phyloP scores from a whole-genome alignment of 1,284 basidiomycete genomes.

The Moesziomyces parantarcticus region DNA sequence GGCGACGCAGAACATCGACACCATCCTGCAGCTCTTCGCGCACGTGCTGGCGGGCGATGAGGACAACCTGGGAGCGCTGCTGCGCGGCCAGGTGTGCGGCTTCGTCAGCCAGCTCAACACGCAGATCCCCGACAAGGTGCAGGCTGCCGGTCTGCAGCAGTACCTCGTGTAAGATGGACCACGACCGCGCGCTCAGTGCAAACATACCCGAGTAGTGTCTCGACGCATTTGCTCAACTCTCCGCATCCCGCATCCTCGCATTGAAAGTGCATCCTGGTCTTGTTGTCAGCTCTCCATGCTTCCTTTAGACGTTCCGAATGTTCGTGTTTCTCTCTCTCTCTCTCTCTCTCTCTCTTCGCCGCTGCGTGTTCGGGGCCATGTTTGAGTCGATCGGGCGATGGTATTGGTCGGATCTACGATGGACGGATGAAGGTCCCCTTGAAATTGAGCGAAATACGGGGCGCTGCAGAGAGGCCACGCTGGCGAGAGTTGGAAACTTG shows the following conservation, averaged over 20 bases:
- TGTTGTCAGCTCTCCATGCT: neutral
- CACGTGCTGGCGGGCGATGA: slow-evolving; percentile 76
- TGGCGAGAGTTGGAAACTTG: too few species aligned
- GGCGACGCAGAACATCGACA: slow-evolving; percentile 80
- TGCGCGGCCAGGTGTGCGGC: slow-evolving; percentile 70
- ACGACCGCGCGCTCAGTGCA: slow-evolving; percentile 8
- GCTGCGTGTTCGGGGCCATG: neutral
- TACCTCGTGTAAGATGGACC: slow-evolving; percentile 61
- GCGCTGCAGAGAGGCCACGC: too few species aligned
- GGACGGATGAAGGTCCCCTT: too few species aligned
- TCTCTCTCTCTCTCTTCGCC: too few species aligned
- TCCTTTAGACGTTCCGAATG: slow-evolving; percentile 33
- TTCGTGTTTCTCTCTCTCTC: slow-evolving; percentile 12
- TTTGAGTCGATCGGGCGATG: too few species aligned
- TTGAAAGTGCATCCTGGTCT: slow-evolving; percentile 5
- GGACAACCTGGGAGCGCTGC: slow-evolving; percentile 68
- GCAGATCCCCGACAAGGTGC: slow-evolving; percentile 79
- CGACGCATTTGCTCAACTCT: slow-evolving; percentile 42
- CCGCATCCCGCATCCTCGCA: slow-evolving; percentile 18
- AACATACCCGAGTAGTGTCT: slow-evolving; percentile 54
- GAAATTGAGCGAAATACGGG: too few species aligned
- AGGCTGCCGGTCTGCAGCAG: slow-evolving; percentile 76
- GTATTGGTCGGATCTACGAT: neutral
- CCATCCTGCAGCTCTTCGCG: slow-evolving; percentile 82
- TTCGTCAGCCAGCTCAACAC: slow-evolving; percentile 81